phyloP scores from a whole-genome alignment of 2,329 filamentous ascomycete genomes.

The Bisporella sp. region DNA sequence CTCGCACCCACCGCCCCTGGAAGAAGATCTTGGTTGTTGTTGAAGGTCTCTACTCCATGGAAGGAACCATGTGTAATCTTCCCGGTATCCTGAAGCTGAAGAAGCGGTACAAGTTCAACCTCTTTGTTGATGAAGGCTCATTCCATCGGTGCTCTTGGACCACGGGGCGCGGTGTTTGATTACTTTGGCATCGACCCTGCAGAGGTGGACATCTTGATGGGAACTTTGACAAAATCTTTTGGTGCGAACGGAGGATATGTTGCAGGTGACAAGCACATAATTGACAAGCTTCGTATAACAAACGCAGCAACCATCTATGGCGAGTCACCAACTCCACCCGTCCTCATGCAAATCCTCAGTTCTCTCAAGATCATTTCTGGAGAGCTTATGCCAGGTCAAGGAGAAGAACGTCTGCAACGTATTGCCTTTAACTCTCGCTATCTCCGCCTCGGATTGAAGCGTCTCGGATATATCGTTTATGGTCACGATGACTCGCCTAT shows the following conservation, averaged over 20 bases:
- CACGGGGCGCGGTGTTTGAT: conserved; percentile 89
- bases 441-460: conserved; percentile 93
- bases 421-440: conserved; percentile 98
- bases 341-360: conserved; percentile 84
- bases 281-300: conserved; percentile 80
- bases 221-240: conserved; percentile 96
- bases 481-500: conserved; percentile 98
- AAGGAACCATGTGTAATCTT: conserved; percentile 98
- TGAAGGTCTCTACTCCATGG: conserved; percentile 98
- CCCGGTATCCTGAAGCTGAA: conserved; percentile 81
- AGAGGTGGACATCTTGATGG: conserved; percentile 94
- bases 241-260: conserved; percentile 97
- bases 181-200: conserved; percentile 88
- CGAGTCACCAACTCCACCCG: conserved; percentile 80
- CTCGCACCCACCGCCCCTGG: conserved; percentile 96
- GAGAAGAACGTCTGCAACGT: conserved; percentile 89
- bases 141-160: conserved; percentile 87
- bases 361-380: conserved; percentile 85
- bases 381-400: conserved; percentile 81
- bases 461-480: conserved; percentile 92
- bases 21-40: conserved; percentile 98
- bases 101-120: conserved; percentile 92
- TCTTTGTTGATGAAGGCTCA: conserved; percentile 97
- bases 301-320: conserved; percentile 85
- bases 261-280: conserved; percentile 79